phyloP scores from a whole-genome alignment of 805 yeast species.

The Torulaspora delbrueckii region DNA sequence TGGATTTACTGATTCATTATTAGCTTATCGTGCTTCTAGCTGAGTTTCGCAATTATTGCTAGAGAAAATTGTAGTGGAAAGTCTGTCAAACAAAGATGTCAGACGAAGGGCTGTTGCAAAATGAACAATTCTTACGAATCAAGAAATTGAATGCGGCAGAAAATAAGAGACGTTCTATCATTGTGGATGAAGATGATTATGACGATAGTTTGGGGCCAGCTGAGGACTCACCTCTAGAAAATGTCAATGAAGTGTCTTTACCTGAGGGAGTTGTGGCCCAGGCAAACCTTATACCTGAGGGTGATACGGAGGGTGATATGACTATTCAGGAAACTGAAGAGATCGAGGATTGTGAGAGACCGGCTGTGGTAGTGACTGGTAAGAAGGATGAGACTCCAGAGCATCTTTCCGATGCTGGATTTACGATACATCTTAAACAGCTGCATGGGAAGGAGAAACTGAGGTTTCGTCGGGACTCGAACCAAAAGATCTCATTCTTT shows the following conservation, averaged over 20 bases:
- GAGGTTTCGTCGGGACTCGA: conserved; percentile 21
- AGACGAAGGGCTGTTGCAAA: conserved; percentile 19
- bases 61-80: neutral
- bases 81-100: conserved; percentile 10
- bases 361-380: neutral
- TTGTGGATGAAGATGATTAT: conserved; percentile 7
- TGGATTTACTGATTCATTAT: neutral
- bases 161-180: conserved; percentile 17
- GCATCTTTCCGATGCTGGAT: conserved; percentile 3
- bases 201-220: neutral
- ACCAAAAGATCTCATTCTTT: conserved; percentile 45
- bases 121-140: conserved; percentile 26
- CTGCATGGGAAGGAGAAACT: conserved; percentile 21
- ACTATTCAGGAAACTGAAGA: neutral
- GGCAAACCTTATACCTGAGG: neutral
- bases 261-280: neutral
- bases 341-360: neutral
- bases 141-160: conserved; percentile 24
- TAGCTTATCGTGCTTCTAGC: neutral
- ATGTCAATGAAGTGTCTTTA: neutral
- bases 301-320: neutral
- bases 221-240: neutral
- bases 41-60: neutral
- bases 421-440: conserved; percentile 15
- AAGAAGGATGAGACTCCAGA: neutral